phyloP scores from a whole-genome alignment of 257 asterid species.

The Craterostigma plantagineum region DNA sequence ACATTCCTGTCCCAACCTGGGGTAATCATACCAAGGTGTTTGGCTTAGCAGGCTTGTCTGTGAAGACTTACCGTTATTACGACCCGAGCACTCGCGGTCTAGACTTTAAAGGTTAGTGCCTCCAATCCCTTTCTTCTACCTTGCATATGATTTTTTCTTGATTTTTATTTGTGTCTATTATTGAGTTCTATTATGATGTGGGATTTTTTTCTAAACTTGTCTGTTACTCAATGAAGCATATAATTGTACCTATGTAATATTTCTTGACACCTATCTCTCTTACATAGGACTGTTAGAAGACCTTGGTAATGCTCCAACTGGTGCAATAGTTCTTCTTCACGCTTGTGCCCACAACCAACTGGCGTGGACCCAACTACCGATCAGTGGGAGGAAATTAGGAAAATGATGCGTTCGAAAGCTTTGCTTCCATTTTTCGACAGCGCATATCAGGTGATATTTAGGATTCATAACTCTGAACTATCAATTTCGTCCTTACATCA shows the following conservation, averaged over 20 bases:
- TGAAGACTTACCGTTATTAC: slow-evolving; percentile 53
- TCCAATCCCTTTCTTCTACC: not conserved
- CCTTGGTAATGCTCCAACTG: slow-evolving; percentile 43
- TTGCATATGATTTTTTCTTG: not conserved
- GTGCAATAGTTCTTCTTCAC: slow-evolving; percentile 76
- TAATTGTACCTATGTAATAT: too few relatives aligned
- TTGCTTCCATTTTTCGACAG: slow-evolving; percentile 76
- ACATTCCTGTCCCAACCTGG: slow-evolving; percentile 81
- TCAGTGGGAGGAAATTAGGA: slow-evolving; percentile 74
- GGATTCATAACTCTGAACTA: too few relatives aligned
- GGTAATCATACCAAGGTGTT: slow-evolving; percentile 79
- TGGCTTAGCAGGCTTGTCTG: slow-evolving; percentile 54
- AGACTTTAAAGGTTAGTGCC: slow-evolving; percentile 43
- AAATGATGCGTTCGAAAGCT: slow-evolving; percentile 53
- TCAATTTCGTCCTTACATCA: too few relatives aligned
- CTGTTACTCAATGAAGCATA: not conserved
- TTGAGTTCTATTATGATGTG: too few relatives aligned
- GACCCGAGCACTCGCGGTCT: slow-evolving; percentile 60
- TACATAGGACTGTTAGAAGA: slow-evolving; percentile 53
- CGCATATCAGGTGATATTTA: slow-evolving; percentile 51
- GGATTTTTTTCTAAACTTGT: too few relatives aligned
- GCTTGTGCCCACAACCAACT: slow-evolving; percentile 89
- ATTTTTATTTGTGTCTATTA: not conserved
- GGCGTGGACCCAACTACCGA: slow-evolving; percentile 76
- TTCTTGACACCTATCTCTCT: slow-evolving; percentile 4